phyloP scores from a whole-genome alignment of 441 rosid species.

The Omphalea diandra region DNA sequence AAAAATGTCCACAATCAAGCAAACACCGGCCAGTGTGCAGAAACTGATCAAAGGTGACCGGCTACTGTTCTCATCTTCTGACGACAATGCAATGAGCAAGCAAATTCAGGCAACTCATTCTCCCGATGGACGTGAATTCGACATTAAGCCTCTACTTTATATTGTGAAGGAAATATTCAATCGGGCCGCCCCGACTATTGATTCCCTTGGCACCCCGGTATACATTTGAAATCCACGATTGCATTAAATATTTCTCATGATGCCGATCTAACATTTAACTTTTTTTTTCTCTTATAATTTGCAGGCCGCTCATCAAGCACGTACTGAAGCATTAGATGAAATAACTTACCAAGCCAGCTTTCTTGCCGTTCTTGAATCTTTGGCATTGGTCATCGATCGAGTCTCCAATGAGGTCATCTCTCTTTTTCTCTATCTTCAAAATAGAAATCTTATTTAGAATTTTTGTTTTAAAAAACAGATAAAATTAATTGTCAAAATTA shows the following conservation, averaged over 20 bases:
- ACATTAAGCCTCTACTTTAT: constrained; percentile 40
- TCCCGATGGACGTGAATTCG: constrained; percentile 47
- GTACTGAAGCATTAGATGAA: constrained; percentile 45
- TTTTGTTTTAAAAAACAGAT: too few species aligned
- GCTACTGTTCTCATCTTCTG: constrained; percentile 42
- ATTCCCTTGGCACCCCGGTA: constrained; percentile 26
- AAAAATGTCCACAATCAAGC: constrained; percentile 6
- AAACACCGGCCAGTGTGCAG: constrained; percentile 13
- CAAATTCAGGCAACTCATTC: constrained; percentile 49
- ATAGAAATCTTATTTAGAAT: too few species aligned
- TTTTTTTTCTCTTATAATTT: background rate
- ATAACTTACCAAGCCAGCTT: constrained; percentile 20
- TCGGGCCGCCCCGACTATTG: constrained; percentile 24
- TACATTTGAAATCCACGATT: too few species aligned
- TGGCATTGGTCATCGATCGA: constrained; percentile 61
- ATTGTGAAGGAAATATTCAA: constrained; percentile 48
- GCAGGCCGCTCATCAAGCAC: constrained; percentile 25
- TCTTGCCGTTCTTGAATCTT: constrained; percentile 44
- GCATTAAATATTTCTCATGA: background rate
- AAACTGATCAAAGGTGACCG: constrained; percentile 34
- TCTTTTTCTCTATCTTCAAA: background rate
- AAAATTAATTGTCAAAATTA: too few species aligned
- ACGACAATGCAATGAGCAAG: constrained; percentile 49
- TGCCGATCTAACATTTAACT: too few species aligned
- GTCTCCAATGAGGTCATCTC: constrained; percentile 65